Conservation (phyloP, 2,329 filamentous ascomycete genomes). For the Hymenoscyphus scutula region DNA sequence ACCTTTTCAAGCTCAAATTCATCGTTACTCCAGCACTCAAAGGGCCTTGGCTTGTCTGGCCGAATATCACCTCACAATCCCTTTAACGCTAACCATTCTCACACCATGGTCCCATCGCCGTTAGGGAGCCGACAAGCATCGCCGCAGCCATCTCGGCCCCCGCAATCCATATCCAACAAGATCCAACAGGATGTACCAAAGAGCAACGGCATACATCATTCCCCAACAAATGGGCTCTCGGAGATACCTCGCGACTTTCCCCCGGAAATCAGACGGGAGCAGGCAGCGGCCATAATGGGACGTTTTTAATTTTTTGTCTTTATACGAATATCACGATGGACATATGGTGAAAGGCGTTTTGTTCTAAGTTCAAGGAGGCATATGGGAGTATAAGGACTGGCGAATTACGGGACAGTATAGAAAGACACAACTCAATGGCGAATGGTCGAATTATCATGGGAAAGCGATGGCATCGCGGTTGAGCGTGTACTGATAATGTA, state of each 20-base stretch:
- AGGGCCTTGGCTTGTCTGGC: conserved; percentile 27
- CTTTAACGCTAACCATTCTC: conserved; percentile 31
- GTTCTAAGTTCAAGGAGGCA: conserved; percentile 17
- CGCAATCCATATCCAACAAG: conserved; percentile 22
- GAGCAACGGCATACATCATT: conserved; percentile 26
- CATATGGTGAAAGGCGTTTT: conserved; percentile 28
- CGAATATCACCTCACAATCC: conserved; percentile 35
- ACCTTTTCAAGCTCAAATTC: conserved; percentile 33
- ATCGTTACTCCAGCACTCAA: conserved; percentile 29
- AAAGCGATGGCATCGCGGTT: conserved; percentile 1
- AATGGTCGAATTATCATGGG: conserved; percentile 5
- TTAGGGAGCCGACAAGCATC: conserved; percentile 35
- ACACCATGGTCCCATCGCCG: conserved; percentile 35
- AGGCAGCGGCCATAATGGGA: conserved; percentile 26
- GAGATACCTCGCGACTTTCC: conserved; percentile 29
- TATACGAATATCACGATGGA: conserved; percentile 30
- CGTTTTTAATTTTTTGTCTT: conserved; percentile 27
- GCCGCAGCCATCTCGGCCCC: conserved; percentile 31
- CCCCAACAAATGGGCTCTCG: conserved; percentile 18
- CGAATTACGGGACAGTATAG: conserved; percentile 22
- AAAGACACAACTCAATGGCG: conserved; percentile 14
- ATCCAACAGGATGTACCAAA: conserved; percentile 20
- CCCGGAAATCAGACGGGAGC: conserved; percentile 28
- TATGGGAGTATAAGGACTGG: conserved; percentile 22
- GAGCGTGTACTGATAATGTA: conserved; percentile 31